Base-by-base conservation (phyloP, 2,329 filamentous ascomycete genomes). In the Piedraia hortae region DNA sequence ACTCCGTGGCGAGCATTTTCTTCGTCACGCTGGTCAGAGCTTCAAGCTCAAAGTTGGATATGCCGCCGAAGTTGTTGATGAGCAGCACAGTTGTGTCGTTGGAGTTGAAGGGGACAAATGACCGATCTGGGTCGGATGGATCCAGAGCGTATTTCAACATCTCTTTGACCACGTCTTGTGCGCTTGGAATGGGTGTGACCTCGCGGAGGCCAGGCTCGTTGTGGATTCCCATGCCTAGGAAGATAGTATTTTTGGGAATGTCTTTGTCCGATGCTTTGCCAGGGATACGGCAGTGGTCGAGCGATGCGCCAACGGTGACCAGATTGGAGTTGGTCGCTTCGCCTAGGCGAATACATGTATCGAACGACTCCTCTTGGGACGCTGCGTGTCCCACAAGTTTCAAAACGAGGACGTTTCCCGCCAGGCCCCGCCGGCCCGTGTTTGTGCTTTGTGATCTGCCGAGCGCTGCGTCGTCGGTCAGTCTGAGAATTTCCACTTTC, bases 261-360 rank as follows among this genome's bases (percentile, higher is more conserved):
- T 34, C 30, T 29, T 58, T 49, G 25, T 59, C 54, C 4, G 53
- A 51, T 15, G 51, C 46, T 17, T 16, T 12, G 26, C 53, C 33
- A 3, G 53, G 53, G 3, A 59, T 53, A 29, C 57, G 53, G 31
- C 54, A 58, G 32, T 56, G 53, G 31, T 59, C 53, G 9, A 59
- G 31, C 21, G 48, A 51, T 7, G 52, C 50, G 2, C 52, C 54
- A 23, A 58, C 54, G 3, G 52, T 55, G 4, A 54, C 53, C 11
- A 55, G 36, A 18, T 53, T 44, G 10, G 34, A 41, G 29, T 51
- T 51, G 4, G 48, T 48, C 6, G 48, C 30, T 16, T 47, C 39
- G 7, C 50, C 51, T 25, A 54, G 47, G 27, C 46, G 42, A 26
- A 50, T 36, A 26, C 46, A 50, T 26, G 42, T 38, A 21, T 54